These are phyloP conservation scores for Cyclostephanos tholiformis DNA, from an alignment of 108 stramenopile species.

Conservation along the genomic window DNA sequence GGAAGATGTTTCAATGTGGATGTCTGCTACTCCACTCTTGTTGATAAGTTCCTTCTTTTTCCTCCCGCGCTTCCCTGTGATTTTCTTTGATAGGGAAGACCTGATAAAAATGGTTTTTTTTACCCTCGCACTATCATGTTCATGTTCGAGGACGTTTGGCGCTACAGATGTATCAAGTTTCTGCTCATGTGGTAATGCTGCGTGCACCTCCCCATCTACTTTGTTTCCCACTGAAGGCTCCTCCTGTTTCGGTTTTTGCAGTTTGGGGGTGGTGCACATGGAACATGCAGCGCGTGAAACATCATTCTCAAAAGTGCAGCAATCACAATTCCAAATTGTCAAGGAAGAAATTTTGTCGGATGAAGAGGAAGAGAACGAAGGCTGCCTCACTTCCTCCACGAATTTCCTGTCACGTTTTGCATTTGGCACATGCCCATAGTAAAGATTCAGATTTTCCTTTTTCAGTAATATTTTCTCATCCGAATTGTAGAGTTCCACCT, in stretches of 20 bases:
- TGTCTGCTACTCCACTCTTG: conserved; percentile 21
- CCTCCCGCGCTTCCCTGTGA: conserved; percentile 31
- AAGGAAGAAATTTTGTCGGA: not conserved
- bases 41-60: conserved; percentile 34
- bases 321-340: not conserved
- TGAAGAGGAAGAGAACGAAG: conserved; percentile 8
- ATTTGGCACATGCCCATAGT: conserved; percentile 23
- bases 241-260: not conserved
- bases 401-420: not conserved
- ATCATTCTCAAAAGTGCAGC: conserved; percentile 17
- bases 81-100: conserved; percentile 21
- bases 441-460: conserved; percentile 25
- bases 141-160: not conserved
- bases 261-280: conserved; percentile 10
- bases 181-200: not conserved
- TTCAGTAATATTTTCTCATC: conserved; percentile 36
- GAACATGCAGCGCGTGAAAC: conserved; percentile 5
- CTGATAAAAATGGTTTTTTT: conserved; percentile 25
- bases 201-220: not conserved
- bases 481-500: conserved; percentile 19
- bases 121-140: not conserved
- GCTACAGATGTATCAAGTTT: not conserved
- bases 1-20: conserved; percentile 20
- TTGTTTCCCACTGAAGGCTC: not conserved
- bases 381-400: not conserved